Evolutionary conservation across 345 rosid genomes (phyloP).

Genomic region (Pistacia integerrima): DNA sequence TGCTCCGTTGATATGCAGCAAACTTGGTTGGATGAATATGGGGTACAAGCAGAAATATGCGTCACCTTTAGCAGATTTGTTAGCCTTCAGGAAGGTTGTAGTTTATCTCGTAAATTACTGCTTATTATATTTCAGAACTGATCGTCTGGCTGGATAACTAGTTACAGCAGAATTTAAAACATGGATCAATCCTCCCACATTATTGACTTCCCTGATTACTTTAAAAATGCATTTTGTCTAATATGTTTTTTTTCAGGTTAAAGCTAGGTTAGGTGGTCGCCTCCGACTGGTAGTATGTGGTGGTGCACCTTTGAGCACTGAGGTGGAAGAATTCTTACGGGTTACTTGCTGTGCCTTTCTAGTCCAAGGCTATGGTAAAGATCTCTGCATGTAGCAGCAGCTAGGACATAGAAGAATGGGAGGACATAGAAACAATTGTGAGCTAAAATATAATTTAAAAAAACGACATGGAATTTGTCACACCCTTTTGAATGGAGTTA

Average conservation of each 20-base stretch:
- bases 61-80: constrained; percentile 81
- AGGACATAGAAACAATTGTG: neutral
- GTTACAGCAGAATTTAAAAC: neutral
- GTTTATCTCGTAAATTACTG: neutral
- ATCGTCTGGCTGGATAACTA: constrained; percentile 7
- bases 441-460: neutral
- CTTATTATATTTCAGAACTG: constrained; percentile 4
- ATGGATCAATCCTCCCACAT: neutral
- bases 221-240: neutral
- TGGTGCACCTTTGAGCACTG: constrained; percentile 86
- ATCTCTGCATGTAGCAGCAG: constrained; percentile 10
- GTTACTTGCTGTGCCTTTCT: constrained; percentile 87
- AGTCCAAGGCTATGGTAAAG: constrained; percentile 88
- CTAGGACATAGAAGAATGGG: neutral
- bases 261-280: constrained; percentile 85
- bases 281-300: constrained; percentile 82
- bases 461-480: neutral
- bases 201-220: neutral
- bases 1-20: constrained; percentile 48
- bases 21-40: constrained; percentile 84
- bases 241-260: constrained; percentile 51
- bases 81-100: constrained; percentile 93
- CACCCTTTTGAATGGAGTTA: neutral
- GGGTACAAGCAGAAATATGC: constrained; percentile 82
- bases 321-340: constrained; percentile 92